Base-by-base conservation (phyloP, 2,329 filamentous ascomycete genomes). In the Emergomyces orientalis region DNA sequence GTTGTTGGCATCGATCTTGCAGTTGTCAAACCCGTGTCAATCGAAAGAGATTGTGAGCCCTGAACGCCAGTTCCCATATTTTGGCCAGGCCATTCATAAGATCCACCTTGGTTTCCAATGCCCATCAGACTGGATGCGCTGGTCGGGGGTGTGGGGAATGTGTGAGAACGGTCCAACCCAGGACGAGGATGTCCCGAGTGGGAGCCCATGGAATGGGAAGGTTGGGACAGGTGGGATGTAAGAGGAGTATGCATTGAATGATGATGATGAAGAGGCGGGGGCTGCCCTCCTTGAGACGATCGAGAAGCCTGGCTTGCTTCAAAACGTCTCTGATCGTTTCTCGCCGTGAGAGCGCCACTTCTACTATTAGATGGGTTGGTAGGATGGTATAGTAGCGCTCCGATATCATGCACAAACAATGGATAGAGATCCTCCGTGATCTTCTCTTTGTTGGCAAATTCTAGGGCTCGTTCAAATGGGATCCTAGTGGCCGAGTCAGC, bases 381-480 rank as follows among this genome's bases (percentile, higher is more conserved):
- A 0, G 94, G 93, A 74, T 97, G 93, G 76, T 97, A 97, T 59
- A 97, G 84, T 67, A 97, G 82, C 63, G 91, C 89, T 64, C 91
- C 91, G 73, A 97, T 97, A 77, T 97, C 96, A 77, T 97, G 92
- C 47, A 97, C 94, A 74, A 99, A 99, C 58, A 99, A 81, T 60
- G 94, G 94, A 75, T 97, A 99, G 62, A 97, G 80, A 57, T 92
- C 80, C 77, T 97, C 93, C 0, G 94, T 97, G 67, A 97, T 99
- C 79, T 97, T 97, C 77, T 99, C 94, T 82, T 97, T 97, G 80
- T 99, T 99, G 67, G 94, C 94, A 74, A 99, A 97, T 71, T 97
- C 94, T 61, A 99, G 80, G n/a, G 94, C 94, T 68, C 94, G 88
- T 70, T 97, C 94, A 71, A 96, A 97, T 1, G 94, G 94, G 71